Evolutionary conservation across 257 asterid genomes (phyloP).

Genomic region (Echium plantagineum): DNA sequence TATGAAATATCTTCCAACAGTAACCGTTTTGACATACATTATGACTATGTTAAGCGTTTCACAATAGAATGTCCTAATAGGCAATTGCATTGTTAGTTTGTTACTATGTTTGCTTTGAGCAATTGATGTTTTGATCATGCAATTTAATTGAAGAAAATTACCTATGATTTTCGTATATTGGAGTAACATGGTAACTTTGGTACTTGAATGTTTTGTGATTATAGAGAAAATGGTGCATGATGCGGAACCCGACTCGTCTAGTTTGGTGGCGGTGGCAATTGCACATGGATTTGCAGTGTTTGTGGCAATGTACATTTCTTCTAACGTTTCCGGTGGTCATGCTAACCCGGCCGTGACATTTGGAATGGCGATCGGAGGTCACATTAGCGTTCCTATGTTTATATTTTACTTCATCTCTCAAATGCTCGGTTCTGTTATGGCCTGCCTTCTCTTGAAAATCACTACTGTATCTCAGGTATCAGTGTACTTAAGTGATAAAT

Average conservation of each 20-base stretch:
- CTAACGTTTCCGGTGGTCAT: conserved; percentile 67
- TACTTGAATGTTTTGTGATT: background rate
- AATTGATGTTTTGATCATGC: too few relatives aligned
- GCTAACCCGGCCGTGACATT: conserved; percentile 87
- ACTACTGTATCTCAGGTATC: conserved; percentile 18
- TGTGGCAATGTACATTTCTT: conserved; percentile 39
- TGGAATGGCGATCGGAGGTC: conserved; percentile 73
- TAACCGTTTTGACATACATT: background rate
- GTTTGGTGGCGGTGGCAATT: conserved; percentile 33
- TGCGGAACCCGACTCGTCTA: conserved; percentile 26
- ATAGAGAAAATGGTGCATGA: conserved; percentile 28
- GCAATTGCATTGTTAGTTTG: too few relatives aligned
- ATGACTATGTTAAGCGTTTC: background rate
- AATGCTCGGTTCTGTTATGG: conserved; percentile 54
- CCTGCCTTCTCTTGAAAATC: conserved; percentile 50
- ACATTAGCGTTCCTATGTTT: conserved; percentile 47
- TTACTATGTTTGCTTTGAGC: too few relatives aligned
- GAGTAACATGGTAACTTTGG: too few relatives aligned
- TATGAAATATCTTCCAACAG: background rate
- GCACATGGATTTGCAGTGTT: conserved; percentile 47
- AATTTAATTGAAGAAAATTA: too few relatives aligned
- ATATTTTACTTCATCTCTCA: conserved; percentile 58
- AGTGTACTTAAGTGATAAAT: background rate
- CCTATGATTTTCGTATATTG: too few relatives aligned
- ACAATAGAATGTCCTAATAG: background rate